phyloP scores from a whole-genome alignment of 768 basidiomycete species.

The Cystofilobasidium macerans region DNA sequence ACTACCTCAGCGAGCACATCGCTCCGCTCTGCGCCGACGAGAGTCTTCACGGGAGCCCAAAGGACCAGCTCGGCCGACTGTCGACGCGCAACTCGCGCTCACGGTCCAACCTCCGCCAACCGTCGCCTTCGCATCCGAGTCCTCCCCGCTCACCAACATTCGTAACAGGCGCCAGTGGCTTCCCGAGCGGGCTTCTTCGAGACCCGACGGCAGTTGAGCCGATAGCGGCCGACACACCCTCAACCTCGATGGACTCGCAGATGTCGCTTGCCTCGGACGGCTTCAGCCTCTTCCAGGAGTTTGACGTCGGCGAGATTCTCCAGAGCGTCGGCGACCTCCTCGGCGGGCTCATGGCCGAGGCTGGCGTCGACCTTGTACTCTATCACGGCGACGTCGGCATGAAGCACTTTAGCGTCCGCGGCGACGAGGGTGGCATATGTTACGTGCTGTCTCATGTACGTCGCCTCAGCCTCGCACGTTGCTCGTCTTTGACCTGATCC shows the following conservation, averaged over 20 bases:
- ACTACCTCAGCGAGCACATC: conserved; percentile 70
- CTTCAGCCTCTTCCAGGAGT: conserved; percentile 46
- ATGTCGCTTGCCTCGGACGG: conserved; percentile 15
- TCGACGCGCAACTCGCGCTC: not conserved
- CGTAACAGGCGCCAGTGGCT: too few species aligned
- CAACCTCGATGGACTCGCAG: conserved; percentile 7
- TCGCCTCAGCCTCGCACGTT: conserved; percentile 24
- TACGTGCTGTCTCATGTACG: conserved; percentile 77
- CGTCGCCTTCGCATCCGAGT: not conserved
- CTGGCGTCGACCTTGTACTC: conserved; percentile 78
- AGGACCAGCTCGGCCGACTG: not conserved
- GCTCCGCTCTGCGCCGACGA: conserved; percentile 27
- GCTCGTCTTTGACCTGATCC: conserved; percentile 26
- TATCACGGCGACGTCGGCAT: conserved; percentile 81
- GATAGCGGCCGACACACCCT: not conserved
- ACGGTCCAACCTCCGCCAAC: not conserved
- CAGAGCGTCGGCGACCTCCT: conserved; percentile 81
- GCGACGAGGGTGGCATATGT: conserved; percentile 71
- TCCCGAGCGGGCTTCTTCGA: not conserved
- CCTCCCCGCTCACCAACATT: not conserved
- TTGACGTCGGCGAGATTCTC: conserved; percentile 82
- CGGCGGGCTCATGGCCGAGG: conserved; percentile 68
- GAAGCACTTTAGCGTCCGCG: conserved; percentile 73
- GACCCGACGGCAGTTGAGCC: not conserved
- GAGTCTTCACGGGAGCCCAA: not conserved